A percentile compares a stretch with the other conserved stretches of the same genome.
Conservation (phyloP, 179 eudicot species). For the Patellifolia procumbens region DNA sequence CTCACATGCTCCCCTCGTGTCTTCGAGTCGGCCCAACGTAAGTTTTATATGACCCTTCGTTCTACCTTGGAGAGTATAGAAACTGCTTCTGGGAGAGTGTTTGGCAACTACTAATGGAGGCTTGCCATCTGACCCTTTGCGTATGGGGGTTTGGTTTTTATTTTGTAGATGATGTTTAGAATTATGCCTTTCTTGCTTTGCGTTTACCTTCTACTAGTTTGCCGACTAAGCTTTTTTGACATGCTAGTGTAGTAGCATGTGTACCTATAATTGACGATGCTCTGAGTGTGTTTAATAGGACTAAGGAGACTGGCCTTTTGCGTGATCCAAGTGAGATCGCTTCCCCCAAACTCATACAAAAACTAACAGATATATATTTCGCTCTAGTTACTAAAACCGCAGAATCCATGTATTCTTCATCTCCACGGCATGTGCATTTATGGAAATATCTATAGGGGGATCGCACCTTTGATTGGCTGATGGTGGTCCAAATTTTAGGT, state of each 20-base stretch:
- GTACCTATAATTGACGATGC: not conserved
- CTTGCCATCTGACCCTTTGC: not conserved
- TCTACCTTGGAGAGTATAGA: not conserved
- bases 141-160: not conserved
- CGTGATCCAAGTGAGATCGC: not conserved
- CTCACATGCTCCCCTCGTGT: too few species aligned
- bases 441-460: too few species aligned
- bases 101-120: not conserved
- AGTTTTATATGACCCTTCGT: too few species aligned
- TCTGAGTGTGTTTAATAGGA: not conserved
- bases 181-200: not conserved
- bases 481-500: too few species aligned
- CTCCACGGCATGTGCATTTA: not conserved
- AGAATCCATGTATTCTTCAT: not conserved
- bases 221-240: too few species aligned
- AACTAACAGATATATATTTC: not conserved
- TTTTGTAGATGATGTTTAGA: not conserved
- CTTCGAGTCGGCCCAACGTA: too few species aligned
- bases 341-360: constrained; percentile 4
- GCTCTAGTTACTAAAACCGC: not conserved
- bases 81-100: not conserved
- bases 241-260: not conserved
- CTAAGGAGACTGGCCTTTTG: not conserved
- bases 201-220: not conserved
- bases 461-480: not conserved